A percentile compares a stretch with the other conserved stretches of the same genome.
phyloP scores from a whole-genome alignment of 1,139 yeast species.

The Taiozyma onychis region DNA sequence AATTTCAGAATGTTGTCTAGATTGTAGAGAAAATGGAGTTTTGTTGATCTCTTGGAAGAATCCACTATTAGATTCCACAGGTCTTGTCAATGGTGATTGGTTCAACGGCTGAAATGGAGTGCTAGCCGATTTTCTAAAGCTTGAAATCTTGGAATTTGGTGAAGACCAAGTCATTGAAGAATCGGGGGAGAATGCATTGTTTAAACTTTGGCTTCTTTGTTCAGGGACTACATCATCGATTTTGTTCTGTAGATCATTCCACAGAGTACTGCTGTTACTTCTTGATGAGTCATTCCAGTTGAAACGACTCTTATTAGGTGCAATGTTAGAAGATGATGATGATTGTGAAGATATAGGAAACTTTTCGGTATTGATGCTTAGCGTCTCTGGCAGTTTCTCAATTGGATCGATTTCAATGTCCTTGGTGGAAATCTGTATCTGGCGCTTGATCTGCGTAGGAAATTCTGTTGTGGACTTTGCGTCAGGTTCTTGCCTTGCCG shows the following conservation, averaged over 20 bases:
- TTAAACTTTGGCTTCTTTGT: slow-evolving; percentile 1
- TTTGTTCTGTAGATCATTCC: slow-evolving; percentile 6
- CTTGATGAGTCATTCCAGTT: slow-evolving; percentile 1
- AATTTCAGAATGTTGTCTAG: slow-evolving; percentile 9
- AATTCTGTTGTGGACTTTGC: neutral
- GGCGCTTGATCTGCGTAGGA: neutral
- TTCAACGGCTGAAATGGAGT: slow-evolving; percentile 14
- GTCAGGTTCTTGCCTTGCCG: neutral
- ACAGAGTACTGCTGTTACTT: neutral
- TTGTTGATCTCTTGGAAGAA: slow-evolving; percentile 1
- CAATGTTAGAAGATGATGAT: neutral
- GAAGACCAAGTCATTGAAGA: slow-evolving; percentile 15
- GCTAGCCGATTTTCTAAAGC: slow-evolving; percentile 17
- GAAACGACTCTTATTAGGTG: slow-evolving; percentile 2
- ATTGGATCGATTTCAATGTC: slow-evolving; percentile 4
- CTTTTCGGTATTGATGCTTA: slow-evolving; percentile 1
- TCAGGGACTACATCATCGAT: neutral
- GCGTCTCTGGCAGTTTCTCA: slow-evolving; percentile 4
- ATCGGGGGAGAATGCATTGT: slow-evolving; percentile 6
- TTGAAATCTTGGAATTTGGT: slow-evolving; percentile 21
- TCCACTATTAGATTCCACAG: slow-evolving; percentile 8
- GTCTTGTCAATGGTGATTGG: slow-evolving; percentile 19
- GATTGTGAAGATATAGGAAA: neutral
- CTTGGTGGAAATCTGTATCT: neutral
- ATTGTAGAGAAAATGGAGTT: slow-evolving; percentile 3